Evolutionary conservation across 352 stramenopile genomes (phyloP).

Genomic region (Phytophthora foliorum): DNA sequence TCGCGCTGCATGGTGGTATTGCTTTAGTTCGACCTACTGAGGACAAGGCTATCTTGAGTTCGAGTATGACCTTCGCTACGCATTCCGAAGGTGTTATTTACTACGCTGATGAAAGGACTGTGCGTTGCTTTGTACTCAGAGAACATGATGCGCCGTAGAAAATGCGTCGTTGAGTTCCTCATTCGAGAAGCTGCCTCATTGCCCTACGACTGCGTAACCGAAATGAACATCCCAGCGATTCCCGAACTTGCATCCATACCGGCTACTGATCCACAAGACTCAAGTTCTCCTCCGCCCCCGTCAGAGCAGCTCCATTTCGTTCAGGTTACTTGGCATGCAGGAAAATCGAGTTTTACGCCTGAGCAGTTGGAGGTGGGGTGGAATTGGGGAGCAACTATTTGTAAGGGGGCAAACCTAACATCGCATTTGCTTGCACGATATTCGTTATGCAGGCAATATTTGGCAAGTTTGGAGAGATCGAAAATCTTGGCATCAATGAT

Average conservation of each 20-base stretch:
- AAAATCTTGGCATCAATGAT: slow-evolving; percentile 37
- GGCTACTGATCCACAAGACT: neutral
- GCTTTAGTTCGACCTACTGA: slow-evolving; percentile 54
- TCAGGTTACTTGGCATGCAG: slow-evolving; percentile 51
- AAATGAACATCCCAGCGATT: slow-evolving; percentile 45
- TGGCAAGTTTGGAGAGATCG: slow-evolving; percentile 38
- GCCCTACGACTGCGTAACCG: slow-evolving; percentile 53
- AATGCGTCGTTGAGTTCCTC: slow-evolving; percentile 54
- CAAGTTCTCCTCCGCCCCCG: neutral
- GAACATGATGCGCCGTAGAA: slow-evolving; percentile 39
- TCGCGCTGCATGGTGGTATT: slow-evolving; percentile 53
- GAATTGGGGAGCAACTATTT: neutral
- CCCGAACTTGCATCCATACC: slow-evolving; percentile 22
- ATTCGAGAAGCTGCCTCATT: slow-evolving; percentile 58
- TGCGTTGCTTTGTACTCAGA: slow-evolving; percentile 13
- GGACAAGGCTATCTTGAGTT: slow-evolving; percentile 24
- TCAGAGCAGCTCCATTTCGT: slow-evolving; percentile 41
- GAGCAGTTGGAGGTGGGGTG: slow-evolving; percentile 38
- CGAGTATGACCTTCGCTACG: slow-evolving; percentile 43
- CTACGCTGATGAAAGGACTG: neutral
- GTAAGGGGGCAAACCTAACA: neutral
- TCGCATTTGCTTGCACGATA: too few species aligned
- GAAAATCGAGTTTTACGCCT: slow-evolving; percentile 23
- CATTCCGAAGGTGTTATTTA: neutral
- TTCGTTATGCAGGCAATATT: slow-evolving; percentile 35